These are phyloP conservation scores for Aspergillus sclerotiicarbonarius DNA, from an alignment of 495 filamentous ascomycete genomes.

Conservation along the genomic window DNA sequence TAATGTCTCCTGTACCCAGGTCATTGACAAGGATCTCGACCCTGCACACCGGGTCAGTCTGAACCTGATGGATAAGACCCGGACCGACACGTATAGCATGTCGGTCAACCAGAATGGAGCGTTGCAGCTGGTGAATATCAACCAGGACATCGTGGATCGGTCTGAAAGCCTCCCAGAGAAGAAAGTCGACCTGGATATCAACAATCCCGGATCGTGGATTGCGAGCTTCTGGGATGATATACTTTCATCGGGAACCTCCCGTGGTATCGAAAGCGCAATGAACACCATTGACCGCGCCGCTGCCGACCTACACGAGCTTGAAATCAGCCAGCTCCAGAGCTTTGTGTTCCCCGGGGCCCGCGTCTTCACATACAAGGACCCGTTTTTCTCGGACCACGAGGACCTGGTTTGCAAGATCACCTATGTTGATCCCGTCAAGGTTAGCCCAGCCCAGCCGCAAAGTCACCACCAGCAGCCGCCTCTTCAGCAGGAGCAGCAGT, in stretches of 20 bases:
- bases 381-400: slow-evolving; percentile 5
- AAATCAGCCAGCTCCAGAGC: neutral
- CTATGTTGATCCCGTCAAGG: slow-evolving; percentile 7
- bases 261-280: no score
- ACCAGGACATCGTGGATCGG: no score
- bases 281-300: no score
- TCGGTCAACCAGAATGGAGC: slow-evolving; percentile 2
- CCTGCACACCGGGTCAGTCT: no score
- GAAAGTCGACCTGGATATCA: no score
- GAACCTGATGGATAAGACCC: slow-evolving; percentile 3
- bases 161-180: no score
- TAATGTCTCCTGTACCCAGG: neutral
- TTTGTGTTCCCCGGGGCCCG: slow-evolving; percentile 11
- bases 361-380: slow-evolving; percentile 12
- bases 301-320: no score
- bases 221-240: no score
- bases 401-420: slow-evolving; percentile 11
- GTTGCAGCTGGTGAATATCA: slow-evolving; percentile 1
- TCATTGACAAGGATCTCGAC: no score
- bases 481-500: neutral
- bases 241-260: no score
- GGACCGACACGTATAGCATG: slow-evolving; percentile 4
- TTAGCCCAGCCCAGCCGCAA: neutral
- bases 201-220: no score
- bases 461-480: neutral